Conservation (phyloP, 2,329 filamentous ascomycete genomes). For the Fonsecaea monophora region DNA sequence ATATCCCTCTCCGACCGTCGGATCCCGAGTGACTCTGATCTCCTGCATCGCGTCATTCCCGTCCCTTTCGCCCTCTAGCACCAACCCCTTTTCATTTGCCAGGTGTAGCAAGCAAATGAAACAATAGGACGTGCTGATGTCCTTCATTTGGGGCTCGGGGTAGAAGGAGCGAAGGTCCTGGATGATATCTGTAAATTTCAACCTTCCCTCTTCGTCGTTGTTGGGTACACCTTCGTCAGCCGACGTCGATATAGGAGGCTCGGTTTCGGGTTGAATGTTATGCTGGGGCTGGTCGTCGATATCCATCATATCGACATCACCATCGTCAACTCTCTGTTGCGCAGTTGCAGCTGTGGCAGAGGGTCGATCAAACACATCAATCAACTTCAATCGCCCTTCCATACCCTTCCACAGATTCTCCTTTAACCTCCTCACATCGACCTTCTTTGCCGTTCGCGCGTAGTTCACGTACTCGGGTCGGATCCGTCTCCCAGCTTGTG, state of each 20-base stretch:
- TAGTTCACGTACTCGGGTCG: conserved; percentile 71
- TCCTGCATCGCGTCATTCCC: conserved; percentile 49
- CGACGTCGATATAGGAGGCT: conserved; percentile 44
- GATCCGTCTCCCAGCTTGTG: conserved; percentile 63
- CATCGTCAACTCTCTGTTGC: conserved; percentile 40
- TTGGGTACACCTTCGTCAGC: conserved; percentile 41
- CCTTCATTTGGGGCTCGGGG: conserved; percentile 81
- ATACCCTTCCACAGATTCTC: conserved; percentile 71
- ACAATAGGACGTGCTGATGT: conserved; percentile 91
- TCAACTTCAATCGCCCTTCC: conserved; percentile 53
- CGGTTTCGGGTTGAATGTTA: conserved; percentile 24
- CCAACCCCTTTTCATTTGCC: conserved; percentile 89
- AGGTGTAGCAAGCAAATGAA: conserved; percentile 93
- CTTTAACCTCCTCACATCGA: conserved; percentile 69
- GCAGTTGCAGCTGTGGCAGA: conserved; percentile 42
- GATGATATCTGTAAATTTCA: conserved; percentile 92
- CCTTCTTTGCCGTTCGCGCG: conserved; percentile 70
- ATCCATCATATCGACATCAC: conserved; percentile 40
- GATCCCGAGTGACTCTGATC: conserved; percentile 45
- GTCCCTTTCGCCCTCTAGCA: conserved; percentile 69
- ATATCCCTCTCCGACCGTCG: conserved; percentile 41
- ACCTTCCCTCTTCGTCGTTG: conserved; percentile 49
- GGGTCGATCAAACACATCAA: conserved; percentile 45
- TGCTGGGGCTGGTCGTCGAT: conserved; percentile 36
- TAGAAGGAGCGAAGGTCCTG: conserved; percentile 87